Conservation (phyloP, 164 flowering plant genomes). For the Umbilicus rupestris region DNA sequence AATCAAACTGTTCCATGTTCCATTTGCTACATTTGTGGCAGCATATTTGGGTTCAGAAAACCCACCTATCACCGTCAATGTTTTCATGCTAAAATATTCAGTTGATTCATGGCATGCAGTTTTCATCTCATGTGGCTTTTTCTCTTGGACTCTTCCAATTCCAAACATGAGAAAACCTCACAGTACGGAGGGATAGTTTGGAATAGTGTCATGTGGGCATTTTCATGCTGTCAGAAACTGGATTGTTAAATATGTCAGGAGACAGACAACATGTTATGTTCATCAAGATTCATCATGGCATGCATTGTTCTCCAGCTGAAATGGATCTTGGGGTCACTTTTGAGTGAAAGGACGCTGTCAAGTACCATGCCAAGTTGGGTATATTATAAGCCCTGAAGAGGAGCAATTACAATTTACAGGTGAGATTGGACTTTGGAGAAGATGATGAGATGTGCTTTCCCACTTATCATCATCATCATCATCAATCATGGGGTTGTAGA, state of each 20-base stretch:
- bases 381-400: neutral
- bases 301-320: neutral
- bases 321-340: neutral
- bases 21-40: conserved; percentile 4
- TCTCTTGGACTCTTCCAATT: neutral
- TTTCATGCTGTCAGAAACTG: neutral
- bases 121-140: conserved; percentile 1
- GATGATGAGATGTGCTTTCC: neutral
- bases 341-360: neutral
- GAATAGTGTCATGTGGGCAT: neutral
- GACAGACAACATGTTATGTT: neutral
- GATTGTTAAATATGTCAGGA: neutral
- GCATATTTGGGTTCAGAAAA: conserved; percentile 4
- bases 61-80: neutral
- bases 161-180: neutral
- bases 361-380: neutral
- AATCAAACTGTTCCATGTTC: conserved; percentile 3
- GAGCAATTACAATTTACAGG: neutral
- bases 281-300: neutral
- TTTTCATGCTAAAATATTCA: no score
- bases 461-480: conserved; percentile 1
- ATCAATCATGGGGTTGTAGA: neutral
- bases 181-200: neutral
- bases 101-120: neutral
- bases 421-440: neutral